Percentiles rank a stretch among this genome's conserved stretches.
Evolutionary conservation across 2,329 filamentous ascomycete genomes (phyloP).

Genomic region (Myriosclerotinia curreyana): DNA sequence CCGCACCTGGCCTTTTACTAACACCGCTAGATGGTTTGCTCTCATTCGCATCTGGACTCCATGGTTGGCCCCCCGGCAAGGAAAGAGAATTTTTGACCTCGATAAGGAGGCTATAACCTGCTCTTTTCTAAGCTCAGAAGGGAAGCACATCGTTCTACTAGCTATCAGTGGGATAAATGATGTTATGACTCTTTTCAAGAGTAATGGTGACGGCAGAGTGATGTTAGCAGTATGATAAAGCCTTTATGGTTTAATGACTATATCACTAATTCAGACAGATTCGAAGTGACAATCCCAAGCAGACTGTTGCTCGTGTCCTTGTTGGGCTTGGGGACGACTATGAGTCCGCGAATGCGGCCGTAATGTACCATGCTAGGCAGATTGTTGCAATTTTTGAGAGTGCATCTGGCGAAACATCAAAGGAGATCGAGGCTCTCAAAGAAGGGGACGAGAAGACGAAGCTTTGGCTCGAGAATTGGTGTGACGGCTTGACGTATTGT

Average conservation of each 20-base stretch:
- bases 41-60: conserved; percentile 75
- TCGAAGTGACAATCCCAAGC: conserved; percentile 62
- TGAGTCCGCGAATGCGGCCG: conserved; percentile 72
- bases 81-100: conserved; percentile 60
- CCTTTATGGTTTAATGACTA: conserved; percentile 24
- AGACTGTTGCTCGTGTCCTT: conserved; percentile 60
- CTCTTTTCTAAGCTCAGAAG: conserved; percentile 70
- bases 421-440: conserved; percentile 47
- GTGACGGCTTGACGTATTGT: conserved; percentile 89
- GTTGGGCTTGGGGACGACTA: conserved; percentile 70
- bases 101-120: conserved; percentile 76
- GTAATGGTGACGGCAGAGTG: conserved; percentile 62
- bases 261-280: conserved; percentile 42
- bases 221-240: conserved; percentile 54
- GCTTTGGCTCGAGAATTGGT: conserved; percentile 79
- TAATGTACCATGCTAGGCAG: conserved; percentile 83
- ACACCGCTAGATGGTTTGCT: conserved; percentile 66
- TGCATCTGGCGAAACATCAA: conserved; percentile 44
- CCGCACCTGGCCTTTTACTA: conserved; percentile 13
- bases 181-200: conserved; percentile 66
- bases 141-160: conserved; percentile 72
- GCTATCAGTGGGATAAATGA: conserved; percentile 73
- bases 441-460: conserved; percentile 49
- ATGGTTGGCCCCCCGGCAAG: conserved; percentile 89
- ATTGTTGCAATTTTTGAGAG: conserved; percentile 51